These are phyloP conservation scores for Lecanicillium sp. DNA, from an alignment of 2,329 filamentous ascomycete species.

Conservation along the genomic window DNA sequence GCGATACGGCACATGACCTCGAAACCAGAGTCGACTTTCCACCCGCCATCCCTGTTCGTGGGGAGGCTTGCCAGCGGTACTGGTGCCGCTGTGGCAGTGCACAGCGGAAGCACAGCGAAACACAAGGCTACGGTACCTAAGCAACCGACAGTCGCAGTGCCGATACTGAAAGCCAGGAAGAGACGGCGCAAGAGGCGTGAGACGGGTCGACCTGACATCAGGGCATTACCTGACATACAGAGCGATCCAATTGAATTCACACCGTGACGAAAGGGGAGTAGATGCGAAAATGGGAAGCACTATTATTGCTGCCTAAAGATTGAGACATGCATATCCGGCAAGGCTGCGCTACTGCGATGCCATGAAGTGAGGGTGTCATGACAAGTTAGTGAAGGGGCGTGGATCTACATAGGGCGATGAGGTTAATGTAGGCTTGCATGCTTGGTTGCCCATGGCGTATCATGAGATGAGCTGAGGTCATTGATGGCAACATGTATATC, in stretches of 20 bases:
- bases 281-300: no score
- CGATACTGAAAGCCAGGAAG: conserved; percentile 14
- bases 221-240: conserved; percentile 27
- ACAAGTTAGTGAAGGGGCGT: no score
- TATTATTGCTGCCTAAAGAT: no score
- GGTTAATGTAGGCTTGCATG: conserved; percentile 1
- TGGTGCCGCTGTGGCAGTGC: not conserved
- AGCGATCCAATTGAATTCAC: conserved; percentile 28
- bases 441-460: conserved; percentile 2
- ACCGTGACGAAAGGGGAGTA: not conserved
- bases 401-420: conserved; percentile 5
- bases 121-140: conserved; percentile 7
- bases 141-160: not conserved
- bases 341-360: not conserved
- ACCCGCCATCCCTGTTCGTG: conserved; percentile 27
- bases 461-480: not conserved
- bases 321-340: no score
- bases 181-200: conserved; percentile 18
- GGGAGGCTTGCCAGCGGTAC: conserved; percentile 21
- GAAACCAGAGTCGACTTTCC: conserved; percentile 23
- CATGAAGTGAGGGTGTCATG: not conserved
- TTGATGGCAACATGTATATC: not conserved
- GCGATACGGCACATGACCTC: conserved; percentile 11
- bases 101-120: not conserved
- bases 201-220: conserved; percentile 27